Evolutionary conservation across 2,329 filamentous ascomycete genomes (phyloP), one percentile per base, ranked within the genome.

Genomic region (Verticillium isaacii): DNA sequence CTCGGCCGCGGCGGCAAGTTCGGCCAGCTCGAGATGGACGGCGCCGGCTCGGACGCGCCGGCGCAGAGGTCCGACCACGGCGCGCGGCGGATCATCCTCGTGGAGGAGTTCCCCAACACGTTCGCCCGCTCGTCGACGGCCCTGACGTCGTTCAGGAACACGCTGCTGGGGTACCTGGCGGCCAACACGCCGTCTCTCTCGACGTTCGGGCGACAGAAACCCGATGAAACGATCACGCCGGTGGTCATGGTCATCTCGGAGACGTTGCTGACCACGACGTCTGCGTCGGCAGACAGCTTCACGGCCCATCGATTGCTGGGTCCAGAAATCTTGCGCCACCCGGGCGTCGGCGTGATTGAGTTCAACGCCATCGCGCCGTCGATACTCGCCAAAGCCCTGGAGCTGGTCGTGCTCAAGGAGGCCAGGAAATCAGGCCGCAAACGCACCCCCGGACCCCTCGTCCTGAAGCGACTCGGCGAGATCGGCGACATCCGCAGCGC

Each of bases 341-440:
- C 91, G 0, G 88, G 89, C 15, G 88, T 92, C 2, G 87, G 85
- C 9, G 81, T 91, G 5, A 92, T 99, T 66, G 93, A 97, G 66
- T 99, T 98, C 77, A 99, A 99, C 69, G 85, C 90, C 14, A 89
- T 99, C 64, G 95, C 95, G 0, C 89, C 92, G 0, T 95, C 94
- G 0, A 85, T 94, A 52, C 84, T 99, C 69, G 83, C 87, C 14
- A 97, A 94, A 74, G 94, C 94, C 1, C 78, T 99, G 5, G 90
- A 95, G 61, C 74, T 91, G 2, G 83, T 97, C 2, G 85, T 98
- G 0, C 82, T 90, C 68, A 97, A 97, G 73, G 93, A 98, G 74
- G 89, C 93, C 1, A 83, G 89, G 17, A 87, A 88, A 66, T 96
- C 92, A 2, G 90, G 89, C 4, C 83, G 92, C 59, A 85, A 84